Evolutionary conservation across 257 asterid genomes (phyloP).

Genomic region (Solanum gandarillasii): DNA sequence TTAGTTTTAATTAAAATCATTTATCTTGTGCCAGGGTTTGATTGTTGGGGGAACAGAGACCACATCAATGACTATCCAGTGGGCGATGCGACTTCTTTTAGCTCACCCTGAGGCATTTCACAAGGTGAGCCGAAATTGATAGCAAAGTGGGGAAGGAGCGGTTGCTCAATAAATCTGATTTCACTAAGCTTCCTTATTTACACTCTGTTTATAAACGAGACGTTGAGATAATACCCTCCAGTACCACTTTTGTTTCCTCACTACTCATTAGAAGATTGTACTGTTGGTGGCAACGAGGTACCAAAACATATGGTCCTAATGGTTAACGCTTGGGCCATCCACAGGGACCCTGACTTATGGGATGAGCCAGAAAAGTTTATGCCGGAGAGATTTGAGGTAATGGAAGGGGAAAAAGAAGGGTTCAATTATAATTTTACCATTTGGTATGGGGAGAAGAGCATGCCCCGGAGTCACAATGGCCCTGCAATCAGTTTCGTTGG

Average conservation of each 20-base stretch:
- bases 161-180: slow-evolving; percentile 26
- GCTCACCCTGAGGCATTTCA: slow-evolving; percentile 20
- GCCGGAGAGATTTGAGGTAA: slow-evolving; percentile 33
- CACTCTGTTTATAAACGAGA: slow-evolving; percentile 40
- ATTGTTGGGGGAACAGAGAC: slow-evolving; percentile 49
- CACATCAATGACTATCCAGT: slow-evolving; percentile 18
- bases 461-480: slow-evolving; percentile 43
- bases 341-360: slow-evolving; percentile 49
- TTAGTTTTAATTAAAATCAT: too few relatives aligned
- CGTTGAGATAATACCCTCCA: slow-evolving; percentile 37
- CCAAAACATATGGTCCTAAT: slow-evolving; percentile 26
- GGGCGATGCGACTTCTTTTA: slow-evolving; percentile 35
- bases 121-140: slow-evolving; percentile 35
- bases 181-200: slow-evolving; percentile 41
- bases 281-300: slow-evolving; percentile 25
- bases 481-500: slow-evolving; percentile 22
- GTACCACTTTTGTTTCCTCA: slow-evolving; percentile 45
- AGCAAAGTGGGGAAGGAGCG: slow-evolving; percentile 22
- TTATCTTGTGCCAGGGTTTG: slow-evolving; percentile 15
- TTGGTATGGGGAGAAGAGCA: slow-evolving; percentile 49
- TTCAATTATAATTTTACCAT: slow-evolving; percentile 26
- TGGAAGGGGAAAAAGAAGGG: slow-evolving; percentile 20
- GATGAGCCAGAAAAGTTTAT: slow-evolving; percentile 31
- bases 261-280: slow-evolving; percentile 23
- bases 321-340: slow-evolving; percentile 44